Conservation (phyloP, 768 basidiomycete genomes). For the Xanthoconium stramineum region DNA sequence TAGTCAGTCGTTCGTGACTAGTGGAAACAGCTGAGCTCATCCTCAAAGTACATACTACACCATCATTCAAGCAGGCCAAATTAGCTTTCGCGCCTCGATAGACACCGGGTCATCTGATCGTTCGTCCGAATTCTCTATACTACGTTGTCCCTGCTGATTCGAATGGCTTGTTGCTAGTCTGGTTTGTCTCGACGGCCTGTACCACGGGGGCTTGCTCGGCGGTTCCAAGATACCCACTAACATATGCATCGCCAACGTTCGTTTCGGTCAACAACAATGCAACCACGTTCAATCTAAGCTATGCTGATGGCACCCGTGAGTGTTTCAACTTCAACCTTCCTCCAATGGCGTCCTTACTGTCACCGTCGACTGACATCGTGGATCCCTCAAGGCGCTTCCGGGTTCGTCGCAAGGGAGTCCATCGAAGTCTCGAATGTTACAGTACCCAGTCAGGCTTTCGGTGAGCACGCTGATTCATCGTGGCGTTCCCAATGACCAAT, state of each 20-base stretch:
- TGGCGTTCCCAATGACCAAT: neutral
- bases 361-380: neutral
- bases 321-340: conserved; percentile 1
- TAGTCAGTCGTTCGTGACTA: conserved; percentile 31
- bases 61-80: conserved; percentile 55
- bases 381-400: conserved; percentile 50
- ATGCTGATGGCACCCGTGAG: conserved; percentile 69
- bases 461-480: conserved; percentile 37
- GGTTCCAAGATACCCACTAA: conserved; percentile 69
- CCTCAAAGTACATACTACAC: conserved; percentile 62
- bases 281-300: conserved; percentile 57
- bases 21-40: conserved; percentile 5
- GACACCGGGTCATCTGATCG: conserved; percentile 62
- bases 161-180: conserved; percentile 45
- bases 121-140: conserved; percentile 10
- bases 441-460: conserved; percentile 60
- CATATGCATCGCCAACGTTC: conserved; percentile 65
- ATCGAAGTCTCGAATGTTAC: conserved; percentile 60
- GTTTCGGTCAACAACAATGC: conserved; percentile 55
- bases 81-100: conserved; percentile 65
- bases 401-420: conserved; percentile 68
- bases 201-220: conserved; percentile 48
- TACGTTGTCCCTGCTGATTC: neutral
- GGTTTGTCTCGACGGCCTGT: conserved; percentile 68
- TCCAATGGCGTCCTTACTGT: neutral